Percentiles rank a stretch among this genome's conserved stretches.
These are phyloP conservation scores for Tricholoma matsutake DNA, from an alignment of 768 basidiomycete species.

Conservation along the genomic window DNA sequence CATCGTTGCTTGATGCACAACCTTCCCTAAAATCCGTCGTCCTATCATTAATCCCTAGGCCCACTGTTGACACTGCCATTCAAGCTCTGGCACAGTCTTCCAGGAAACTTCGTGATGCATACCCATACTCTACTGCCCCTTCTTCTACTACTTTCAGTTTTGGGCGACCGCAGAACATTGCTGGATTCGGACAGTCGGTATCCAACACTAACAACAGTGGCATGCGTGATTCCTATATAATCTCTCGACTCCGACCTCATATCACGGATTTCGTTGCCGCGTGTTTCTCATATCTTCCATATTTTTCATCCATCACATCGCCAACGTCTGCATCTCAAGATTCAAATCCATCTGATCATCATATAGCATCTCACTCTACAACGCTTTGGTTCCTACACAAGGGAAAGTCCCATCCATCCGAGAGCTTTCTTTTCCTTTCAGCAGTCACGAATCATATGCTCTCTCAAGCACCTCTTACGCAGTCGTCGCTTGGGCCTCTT, in stretches of 20 bases:
- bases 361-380: conserved; percentile 33
- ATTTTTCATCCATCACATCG: conserved; percentile 63
- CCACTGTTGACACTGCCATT: conserved; percentile 71
- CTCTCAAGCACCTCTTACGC: conserved; percentile 64
- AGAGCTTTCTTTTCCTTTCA: conserved; percentile 70
- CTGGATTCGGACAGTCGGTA: conserved; percentile 19
- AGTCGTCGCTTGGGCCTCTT: conserved; percentile 52
- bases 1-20: conserved; percentile 61
- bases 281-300: conserved; percentile 79
- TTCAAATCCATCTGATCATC: conserved; percentile 25
- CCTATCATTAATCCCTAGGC: conserved; percentile 79
- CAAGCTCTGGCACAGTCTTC: conserved; percentile 66
- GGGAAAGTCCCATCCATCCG: conserved; percentile 67
- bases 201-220: conserved; percentile 36
- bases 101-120: conserved; percentile 75
- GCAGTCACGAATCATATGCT: conserved; percentile 66
- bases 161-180: conserved; percentile 23
- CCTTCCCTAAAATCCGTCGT: conserved; percentile 71
- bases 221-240: conserved; percentile 81
- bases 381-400: conserved; percentile 51
- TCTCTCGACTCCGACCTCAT: conserved; percentile 71
- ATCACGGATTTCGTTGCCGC: conserved; percentile 75
- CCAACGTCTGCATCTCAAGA: conserved; percentile 20
- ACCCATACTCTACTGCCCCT: conserved; percentile 68
- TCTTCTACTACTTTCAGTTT: conserved; percentile 32